Evolutionary conservation across 331 rosid species (phyloP).

Genomic region (Spiraea crenata): DNA sequence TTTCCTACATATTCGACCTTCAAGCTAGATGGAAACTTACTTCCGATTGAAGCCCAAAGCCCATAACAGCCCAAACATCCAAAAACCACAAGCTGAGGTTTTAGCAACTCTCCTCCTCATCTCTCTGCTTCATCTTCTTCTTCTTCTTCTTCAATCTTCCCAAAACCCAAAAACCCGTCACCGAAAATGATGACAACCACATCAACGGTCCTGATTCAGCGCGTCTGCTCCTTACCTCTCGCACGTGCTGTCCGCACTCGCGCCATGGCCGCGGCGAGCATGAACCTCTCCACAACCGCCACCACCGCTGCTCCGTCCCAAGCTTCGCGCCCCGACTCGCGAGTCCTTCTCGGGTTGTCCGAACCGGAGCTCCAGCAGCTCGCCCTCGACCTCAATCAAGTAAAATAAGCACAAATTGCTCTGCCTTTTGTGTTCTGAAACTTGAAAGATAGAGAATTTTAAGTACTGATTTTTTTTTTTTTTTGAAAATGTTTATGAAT

Average conservation of each 20-base stretch:
- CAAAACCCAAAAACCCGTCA: neutral
- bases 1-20: too few species aligned
- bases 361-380: conserved; percentile 75
- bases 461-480: conserved; percentile 1
- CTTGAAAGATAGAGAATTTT: neutral
- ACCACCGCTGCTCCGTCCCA: conserved; percentile 27
- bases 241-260: conserved; percentile 49
- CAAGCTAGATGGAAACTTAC: too few species aligned
- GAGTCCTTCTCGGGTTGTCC: conserved; percentile 83
- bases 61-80: neutral
- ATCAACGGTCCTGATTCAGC: conserved; percentile 65
- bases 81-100: conserved; percentile 8
- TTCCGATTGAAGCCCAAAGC: neutral
- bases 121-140: neutral
- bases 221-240: conserved; percentile 52
- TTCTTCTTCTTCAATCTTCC: conserved; percentile 4
- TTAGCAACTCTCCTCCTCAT: too few species aligned
- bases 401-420: conserved; percentile 8
- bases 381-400: conserved; percentile 73
- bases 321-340: conserved; percentile 37
- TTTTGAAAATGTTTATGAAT: neutral
- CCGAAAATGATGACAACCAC: conserved; percentile 36
- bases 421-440: neutral
- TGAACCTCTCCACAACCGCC: conserved; percentile 34
- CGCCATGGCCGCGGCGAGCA: conserved; percentile 27